Conservation (phyloP, 805 yeast genomes). For the Pichia membranifaciens region DNA sequence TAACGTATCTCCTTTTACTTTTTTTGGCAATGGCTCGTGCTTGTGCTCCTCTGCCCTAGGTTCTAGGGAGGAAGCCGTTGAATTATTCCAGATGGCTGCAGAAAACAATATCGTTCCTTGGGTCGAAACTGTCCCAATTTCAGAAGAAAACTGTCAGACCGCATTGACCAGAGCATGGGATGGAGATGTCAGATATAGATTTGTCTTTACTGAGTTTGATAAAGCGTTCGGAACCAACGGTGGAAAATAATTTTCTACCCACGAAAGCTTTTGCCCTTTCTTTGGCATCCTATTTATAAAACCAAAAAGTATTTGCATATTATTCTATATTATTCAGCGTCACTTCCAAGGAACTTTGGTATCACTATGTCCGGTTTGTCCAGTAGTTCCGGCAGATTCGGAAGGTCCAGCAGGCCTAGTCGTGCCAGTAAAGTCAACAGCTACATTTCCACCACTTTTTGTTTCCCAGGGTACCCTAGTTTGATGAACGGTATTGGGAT, state of each 20-base stretch:
- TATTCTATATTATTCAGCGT: not conserved
- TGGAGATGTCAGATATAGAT: constrained; percentile 49
- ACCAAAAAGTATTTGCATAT: not conserved
- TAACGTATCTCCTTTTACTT: constrained; percentile 44
- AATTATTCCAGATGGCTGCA: constrained; percentile 41
- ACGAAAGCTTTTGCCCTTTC: not conserved
- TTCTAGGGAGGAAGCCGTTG: constrained; percentile 40
- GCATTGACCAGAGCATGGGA: constrained; percentile 41
- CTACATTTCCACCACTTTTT: not conserved
- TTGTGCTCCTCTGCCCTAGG: constrained; percentile 45
- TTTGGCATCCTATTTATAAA: not conserved
- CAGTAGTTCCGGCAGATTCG: too few relatives aligned
- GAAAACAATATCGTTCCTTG: constrained; percentile 42
- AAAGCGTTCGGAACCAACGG: constrained; percentile 35
- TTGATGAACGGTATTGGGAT: not conserved
- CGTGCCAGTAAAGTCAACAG: not conserved
- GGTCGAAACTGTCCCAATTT: constrained; percentile 45
- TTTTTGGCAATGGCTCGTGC: constrained; percentile 41
- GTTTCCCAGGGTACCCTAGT: not conserved
- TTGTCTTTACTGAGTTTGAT: constrained; percentile 43
- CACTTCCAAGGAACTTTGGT: not conserved
- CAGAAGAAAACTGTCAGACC: constrained; percentile 35
- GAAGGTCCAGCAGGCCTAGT: too few relatives aligned
- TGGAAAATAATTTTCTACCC: not conserved
- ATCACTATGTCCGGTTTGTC: too few relatives aligned